Base-by-base conservation (phyloP, 1,284 basidiomycete species). In the Melanopsichium pennsylvanicum region DNA sequence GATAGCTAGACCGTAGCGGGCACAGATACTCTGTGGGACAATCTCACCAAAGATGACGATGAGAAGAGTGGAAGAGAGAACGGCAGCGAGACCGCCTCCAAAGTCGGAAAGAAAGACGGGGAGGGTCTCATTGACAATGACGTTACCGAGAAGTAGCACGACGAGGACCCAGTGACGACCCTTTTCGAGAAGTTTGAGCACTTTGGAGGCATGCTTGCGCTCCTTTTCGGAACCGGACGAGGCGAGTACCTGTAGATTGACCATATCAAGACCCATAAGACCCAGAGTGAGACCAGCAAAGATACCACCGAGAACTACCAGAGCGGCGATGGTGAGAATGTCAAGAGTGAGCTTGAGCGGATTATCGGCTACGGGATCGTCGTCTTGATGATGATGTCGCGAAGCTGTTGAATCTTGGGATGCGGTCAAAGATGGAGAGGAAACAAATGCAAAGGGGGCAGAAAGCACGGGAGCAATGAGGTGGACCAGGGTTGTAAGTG, bases 251-350 rank as follows among this genome's bases (percentile, higher is more conserved):
- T 91, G 88, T 16, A 97, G 85, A 76, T 96, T 93, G 36, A 97
- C 86, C 72, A 93, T 90, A 75, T 97, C 94, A 16, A 96, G 87
- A 2, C 94, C 93, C 93, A 96, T 96, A 26, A 96, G 84, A 5
- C 91, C 93, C 18, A 97, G 87, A 0, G 93, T 96, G 46, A 96
- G 84, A 5, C 84, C 84, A 0, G 83, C 83, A 73, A 84, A 85
- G 22, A 85, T 74, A 11, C 84, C 84, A 4, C 83, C 83, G 13
- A 77, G 66, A 12, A 79, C 52, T 11, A 80, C 78, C 6, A 80
- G 60, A 13, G 67, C 73, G 21, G 74, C 74, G 42, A 74, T 74
- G 33, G 62, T 70, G 38, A 76, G 51, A 22, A 70, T 59, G 47
- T 74, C 72, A 39, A 76, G 29, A 32, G 59, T 55, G 25, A 76